phyloP scores from a whole-genome alignment of 257 asterid genomes.

The Avicennia marina region DNA sequence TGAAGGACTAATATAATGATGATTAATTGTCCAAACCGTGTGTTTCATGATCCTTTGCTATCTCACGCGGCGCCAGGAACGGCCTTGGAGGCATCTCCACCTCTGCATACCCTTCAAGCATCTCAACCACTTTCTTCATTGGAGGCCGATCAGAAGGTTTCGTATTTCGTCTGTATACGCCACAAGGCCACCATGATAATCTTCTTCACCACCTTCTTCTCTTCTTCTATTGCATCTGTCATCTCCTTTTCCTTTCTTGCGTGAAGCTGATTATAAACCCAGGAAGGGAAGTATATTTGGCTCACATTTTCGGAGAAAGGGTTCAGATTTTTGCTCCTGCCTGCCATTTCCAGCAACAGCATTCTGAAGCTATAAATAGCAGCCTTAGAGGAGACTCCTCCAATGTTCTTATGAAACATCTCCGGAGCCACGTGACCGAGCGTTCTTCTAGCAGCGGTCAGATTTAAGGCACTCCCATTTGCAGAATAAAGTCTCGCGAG shows the following conservation, averaged over 20 bases:
- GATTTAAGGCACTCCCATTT: no score
- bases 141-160: conserved; percentile 49
- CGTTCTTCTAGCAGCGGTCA: no score
- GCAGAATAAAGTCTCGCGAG: no score
- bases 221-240: conserved; percentile 28
- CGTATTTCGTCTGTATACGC: conserved; percentile 52
- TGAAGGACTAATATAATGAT: no score
- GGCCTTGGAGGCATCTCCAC: conserved; percentile 45
- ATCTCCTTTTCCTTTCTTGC: conserved; percentile 32
- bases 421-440: no score
- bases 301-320: conserved; percentile 28
- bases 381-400: no score
- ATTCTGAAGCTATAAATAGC: no score
- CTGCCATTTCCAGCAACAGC: conserved; percentile 37
- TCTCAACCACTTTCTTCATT: conserved; percentile 37
- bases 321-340: conserved; percentile 31
- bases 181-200: conserved; percentile 39
- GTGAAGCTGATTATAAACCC: conserved; percentile 32
- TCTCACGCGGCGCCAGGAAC: conserved; percentile 34
- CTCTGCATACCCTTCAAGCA: conserved; percentile 39
- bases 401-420: no score
- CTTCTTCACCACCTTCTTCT: conserved; percentile 28
- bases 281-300: conserved; percentile 41
- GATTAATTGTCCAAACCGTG: no score
- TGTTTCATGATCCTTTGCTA: conserved; percentile 20